phyloP scores from a whole-genome alignment of 2,329 filamentous ascomycete genomes.

The Acarospora socialis region DNA sequence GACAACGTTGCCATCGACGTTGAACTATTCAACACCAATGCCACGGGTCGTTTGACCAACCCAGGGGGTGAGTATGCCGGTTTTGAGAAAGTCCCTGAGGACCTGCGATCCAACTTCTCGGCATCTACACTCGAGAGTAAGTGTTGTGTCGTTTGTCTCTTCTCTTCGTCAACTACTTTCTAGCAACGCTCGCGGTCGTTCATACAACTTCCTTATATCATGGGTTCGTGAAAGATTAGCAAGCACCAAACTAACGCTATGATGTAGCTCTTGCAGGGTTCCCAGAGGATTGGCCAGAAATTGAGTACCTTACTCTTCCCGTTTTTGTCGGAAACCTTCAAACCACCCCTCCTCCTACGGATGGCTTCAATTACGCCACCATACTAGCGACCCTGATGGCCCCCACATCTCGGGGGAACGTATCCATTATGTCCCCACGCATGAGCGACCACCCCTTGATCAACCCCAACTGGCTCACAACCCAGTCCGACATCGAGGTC shows the following conservation, averaged over 20 bases:
- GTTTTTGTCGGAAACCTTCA: no score
- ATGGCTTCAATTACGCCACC: conserved; percentile 23
- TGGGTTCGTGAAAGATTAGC: no score
- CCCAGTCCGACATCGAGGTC: conserved; percentile 2
- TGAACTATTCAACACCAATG: no score
- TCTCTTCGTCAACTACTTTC: no score
- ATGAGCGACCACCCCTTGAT: conserved; percentile 16
- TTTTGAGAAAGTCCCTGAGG: conserved; percentile 22
- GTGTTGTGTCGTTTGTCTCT: no score
- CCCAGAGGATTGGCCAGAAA: conserved; percentile 8
- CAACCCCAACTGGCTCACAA: conserved; percentile 5
- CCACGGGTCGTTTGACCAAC: conserved; percentile 17
- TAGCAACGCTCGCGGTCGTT: no score
- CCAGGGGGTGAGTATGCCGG: conserved; percentile 19
- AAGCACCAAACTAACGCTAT: no score
- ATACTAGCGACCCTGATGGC: conserved; percentile 22
- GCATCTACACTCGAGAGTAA: background rate
- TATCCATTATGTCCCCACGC: conserved; percentile 27
- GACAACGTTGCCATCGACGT: no score
- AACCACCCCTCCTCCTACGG: conserved; percentile 16
- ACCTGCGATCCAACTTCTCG: conserved; percentile 9
- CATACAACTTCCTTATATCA: no score
- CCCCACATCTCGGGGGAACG: conserved; percentile 30
- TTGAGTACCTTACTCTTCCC: conserved; percentile 3
- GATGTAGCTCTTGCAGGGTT: conserved; percentile 7